A percentile compares a stretch with the other conserved stretches of the same genome.
These are phyloP conservation scores for Aspergillus novofumigatus DNA, from an alignment of 2,329 filamentous ascomycete species.

Conservation along the genomic window DNA sequence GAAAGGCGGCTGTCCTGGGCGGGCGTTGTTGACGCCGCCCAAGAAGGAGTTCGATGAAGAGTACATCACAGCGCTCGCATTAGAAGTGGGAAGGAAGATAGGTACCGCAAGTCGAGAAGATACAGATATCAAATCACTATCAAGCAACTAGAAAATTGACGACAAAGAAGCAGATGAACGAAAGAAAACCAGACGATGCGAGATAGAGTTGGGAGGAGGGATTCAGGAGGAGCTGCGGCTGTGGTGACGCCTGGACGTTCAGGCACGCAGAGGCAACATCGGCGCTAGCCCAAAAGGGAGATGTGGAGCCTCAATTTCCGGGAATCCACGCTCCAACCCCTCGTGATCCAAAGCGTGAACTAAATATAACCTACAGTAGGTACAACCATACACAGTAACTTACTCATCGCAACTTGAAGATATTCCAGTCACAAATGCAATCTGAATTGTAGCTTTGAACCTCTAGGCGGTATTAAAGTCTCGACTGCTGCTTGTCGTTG, in stretches of 20 bases:
- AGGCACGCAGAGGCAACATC: slow-evolving; percentile 23
- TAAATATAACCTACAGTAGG: not conserved
- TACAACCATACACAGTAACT: slow-evolving; percentile 1
- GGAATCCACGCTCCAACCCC: not conserved
- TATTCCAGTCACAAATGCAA: not conserved
- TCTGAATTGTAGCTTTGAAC: not conserved
- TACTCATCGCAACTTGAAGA: not conserved
- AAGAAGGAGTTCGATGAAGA: slow-evolving; percentile 83
- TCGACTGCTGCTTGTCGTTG: not conserved
- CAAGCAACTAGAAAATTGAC: not conserved
- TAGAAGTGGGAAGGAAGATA: not conserved
- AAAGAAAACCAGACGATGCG: slow-evolving; percentile 14
- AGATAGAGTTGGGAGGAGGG: not conserved
- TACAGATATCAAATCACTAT: not conserved
- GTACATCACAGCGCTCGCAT: slow-evolving; percentile 62
- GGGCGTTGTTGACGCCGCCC: slow-evolving; percentile 71
- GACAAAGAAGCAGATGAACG: slow-evolving; percentile 17
- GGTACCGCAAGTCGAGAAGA: not conserved
- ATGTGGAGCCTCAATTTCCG: slow-evolving; percentile 1
- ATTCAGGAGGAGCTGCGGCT: slow-evolving; percentile 21
- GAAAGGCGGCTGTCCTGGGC: slow-evolving; percentile 60
- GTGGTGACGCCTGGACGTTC: slow-evolving; percentile 23
- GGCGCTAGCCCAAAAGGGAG: slow-evolving; percentile 17
- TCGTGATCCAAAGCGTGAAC: not conserved
- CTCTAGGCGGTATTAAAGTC: not conserved